Percentiles rank a stretch among this genome's conserved stretches.
Evolutionary conservation across 225 moss, liverwort and hornwort genomes (phyloP).

Genomic region (Pseudisothecium myosuroides): DNA sequence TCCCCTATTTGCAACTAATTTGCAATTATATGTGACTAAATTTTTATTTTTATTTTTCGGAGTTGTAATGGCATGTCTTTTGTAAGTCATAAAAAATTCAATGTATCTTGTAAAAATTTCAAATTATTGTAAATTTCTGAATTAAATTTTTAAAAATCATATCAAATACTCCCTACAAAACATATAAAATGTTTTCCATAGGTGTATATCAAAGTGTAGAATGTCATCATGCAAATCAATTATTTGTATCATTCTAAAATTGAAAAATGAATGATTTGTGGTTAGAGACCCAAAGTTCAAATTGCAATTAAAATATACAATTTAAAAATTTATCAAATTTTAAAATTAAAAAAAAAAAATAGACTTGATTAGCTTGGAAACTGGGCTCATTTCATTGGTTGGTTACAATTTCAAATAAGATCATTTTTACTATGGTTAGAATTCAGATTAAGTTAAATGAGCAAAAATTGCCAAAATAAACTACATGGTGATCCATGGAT

Average conservation of each 20-base stretch:
- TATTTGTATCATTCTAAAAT: no score
- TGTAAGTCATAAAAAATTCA: neutral
- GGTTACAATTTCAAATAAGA: neutral
- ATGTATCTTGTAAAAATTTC: neutral
- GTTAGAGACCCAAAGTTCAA: neutral
- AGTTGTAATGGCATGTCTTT: neutral
- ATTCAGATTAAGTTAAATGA: neutral
- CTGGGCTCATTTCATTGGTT: neutral
- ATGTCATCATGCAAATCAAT: neutral
- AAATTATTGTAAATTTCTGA: neutral
- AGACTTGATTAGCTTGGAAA: neutral
- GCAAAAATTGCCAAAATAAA: neutral
- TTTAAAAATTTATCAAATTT: neutral
- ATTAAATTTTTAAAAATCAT: neutral
- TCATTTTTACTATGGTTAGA: neutral
- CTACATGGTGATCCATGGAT: neutral
- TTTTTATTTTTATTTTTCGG: no score
- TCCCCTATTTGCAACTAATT: neutral
- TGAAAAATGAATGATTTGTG: rapidly evolving
- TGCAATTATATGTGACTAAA: neutral
- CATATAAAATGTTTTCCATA: rapidly evolving
- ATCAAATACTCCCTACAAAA: neutral
- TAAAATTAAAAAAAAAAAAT: neutral
- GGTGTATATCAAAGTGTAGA: neutral
- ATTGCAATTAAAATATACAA: neutral